Evolutionary conservation across 1,284 basidiomycete species (phyloP).

Genomic region (Marasmius fiardii): DNA sequence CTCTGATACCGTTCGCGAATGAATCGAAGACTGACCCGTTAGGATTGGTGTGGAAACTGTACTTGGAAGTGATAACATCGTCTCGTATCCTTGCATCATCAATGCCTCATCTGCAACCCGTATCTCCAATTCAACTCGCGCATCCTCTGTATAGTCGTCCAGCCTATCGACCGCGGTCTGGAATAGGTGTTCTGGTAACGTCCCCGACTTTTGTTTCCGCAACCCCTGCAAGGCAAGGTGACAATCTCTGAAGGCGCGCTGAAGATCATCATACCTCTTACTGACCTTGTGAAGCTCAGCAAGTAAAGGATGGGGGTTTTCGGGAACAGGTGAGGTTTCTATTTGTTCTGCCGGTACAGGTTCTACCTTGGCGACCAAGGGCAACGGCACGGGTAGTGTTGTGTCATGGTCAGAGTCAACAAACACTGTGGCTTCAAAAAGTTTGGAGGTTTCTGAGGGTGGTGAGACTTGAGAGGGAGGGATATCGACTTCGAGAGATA

Average conservation of each 20-base stretch:
- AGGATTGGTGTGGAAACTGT: slow-evolving; percentile 40
- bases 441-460: no score
- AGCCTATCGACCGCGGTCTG: slow-evolving; percentile 61
- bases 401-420: no score
- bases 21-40: no score
- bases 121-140: slow-evolving; percentile 84
- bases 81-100: slow-evolving; percentile 67
- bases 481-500: no score
- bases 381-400: no score
- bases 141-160: slow-evolving; percentile 80
- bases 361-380: background rate
- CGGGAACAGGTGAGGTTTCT: background rate
- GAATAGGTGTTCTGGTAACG: slow-evolving; percentile 36
- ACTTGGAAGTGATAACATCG: slow-evolving; percentile 60
- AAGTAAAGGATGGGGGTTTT: slow-evolving; percentile 34
- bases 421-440: no score
- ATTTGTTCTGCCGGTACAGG: background rate
- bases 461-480: no score
- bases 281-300: slow-evolving; percentile 39
- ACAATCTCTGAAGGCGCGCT: slow-evolving; percentile 66
- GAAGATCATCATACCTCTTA: slow-evolving; percentile 59
- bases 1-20: slow-evolving; percentile 17
- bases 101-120: slow-evolving; percentile 76
- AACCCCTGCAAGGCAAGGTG: slow-evolving; percentile 61
- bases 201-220: slow-evolving; percentile 33